Evolutionary conservation across 164 flowering plant species (phyloP).

Genomic region (Sextonia rubra): DNA sequence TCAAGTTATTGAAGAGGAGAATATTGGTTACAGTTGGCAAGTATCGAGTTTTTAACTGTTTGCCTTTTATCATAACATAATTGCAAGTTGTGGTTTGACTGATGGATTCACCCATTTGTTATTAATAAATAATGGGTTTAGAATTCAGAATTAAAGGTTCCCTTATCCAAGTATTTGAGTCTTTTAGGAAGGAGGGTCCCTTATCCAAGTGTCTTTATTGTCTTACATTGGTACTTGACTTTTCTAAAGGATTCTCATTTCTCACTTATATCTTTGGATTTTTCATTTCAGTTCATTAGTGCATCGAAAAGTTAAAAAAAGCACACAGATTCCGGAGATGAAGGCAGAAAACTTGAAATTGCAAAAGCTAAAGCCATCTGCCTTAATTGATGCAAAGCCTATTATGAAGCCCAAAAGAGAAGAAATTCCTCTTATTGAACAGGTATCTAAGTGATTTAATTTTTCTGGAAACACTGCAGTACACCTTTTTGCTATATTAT

Average conservation of each 20-base stretch:
- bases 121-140: background rate
- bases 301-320: constrained; percentile 22
- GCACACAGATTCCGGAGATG: constrained; percentile 26
- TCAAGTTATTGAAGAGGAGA: too few relatives aligned
- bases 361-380: constrained; percentile 29
- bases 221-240: background rate
- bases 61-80: too few relatives aligned
- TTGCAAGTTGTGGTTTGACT: too few relatives aligned
- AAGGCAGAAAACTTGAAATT: constrained; percentile 47
- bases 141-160: background rate
- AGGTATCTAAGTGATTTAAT: constrained; percentile 24
- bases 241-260: background rate
- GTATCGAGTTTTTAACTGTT: too few relatives aligned
- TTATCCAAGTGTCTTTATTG: background rate
- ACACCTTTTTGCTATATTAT: background rate
- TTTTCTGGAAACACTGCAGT: background rate
- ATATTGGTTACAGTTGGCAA: too few relatives aligned
- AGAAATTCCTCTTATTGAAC: constrained; percentile 17
- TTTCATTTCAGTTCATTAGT: constrained; percentile 26
- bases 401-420: constrained; percentile 17
- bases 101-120: background rate
- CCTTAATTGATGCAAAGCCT: constrained; percentile 15
- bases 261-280: constrained; percentile 5
- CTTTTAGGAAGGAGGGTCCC: too few relatives aligned
- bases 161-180: too few relatives aligned